These are phyloP conservation scores for Vitellaria paradoxa DNA, from an alignment of 179 eudicot species.

Conservation along the genomic window DNA sequence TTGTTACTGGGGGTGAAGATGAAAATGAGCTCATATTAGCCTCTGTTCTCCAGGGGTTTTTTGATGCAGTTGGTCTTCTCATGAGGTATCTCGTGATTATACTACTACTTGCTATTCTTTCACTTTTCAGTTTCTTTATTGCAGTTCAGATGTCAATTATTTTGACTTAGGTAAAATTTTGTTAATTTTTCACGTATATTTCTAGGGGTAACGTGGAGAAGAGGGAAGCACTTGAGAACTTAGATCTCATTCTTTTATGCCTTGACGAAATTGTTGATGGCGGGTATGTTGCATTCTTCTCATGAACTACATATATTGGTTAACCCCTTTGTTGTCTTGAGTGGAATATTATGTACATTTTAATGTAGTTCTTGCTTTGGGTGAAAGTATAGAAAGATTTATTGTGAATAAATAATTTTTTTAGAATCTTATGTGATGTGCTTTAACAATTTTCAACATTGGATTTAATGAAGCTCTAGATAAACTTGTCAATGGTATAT, in stretches of 20 bases:
- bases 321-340: neutral
- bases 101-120: neutral
- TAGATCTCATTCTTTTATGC: constrained; percentile 91
- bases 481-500: neutral
- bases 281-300: constrained; percentile 48
- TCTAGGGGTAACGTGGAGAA: constrained; percentile 77
- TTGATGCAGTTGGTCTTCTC: constrained; percentile 74
- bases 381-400: neutral
- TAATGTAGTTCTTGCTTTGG: no score
- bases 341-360: neutral
- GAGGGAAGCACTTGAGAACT: constrained; percentile 85
- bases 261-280: constrained; percentile 93
- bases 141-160: neutral
- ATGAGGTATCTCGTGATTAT: constrained; percentile 49
- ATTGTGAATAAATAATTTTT: neutral
- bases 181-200: neutral
- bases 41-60: constrained; percentile 84
- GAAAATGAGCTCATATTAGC: constrained; percentile 81
- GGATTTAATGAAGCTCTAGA: neutral
- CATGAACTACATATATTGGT: neutral
- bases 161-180: neutral
- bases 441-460: neutral
- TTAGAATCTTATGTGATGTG: neutral
- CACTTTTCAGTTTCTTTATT: neutral
- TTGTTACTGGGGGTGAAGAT: constrained; percentile 86